A percentile compares a stretch with the other conserved stretches of the same genome.
These are phyloP conservation scores for Cryptococcus neoformans DNA, from an alignment of 1,284 basidiomycete species.

Conservation along the genomic window DNA sequence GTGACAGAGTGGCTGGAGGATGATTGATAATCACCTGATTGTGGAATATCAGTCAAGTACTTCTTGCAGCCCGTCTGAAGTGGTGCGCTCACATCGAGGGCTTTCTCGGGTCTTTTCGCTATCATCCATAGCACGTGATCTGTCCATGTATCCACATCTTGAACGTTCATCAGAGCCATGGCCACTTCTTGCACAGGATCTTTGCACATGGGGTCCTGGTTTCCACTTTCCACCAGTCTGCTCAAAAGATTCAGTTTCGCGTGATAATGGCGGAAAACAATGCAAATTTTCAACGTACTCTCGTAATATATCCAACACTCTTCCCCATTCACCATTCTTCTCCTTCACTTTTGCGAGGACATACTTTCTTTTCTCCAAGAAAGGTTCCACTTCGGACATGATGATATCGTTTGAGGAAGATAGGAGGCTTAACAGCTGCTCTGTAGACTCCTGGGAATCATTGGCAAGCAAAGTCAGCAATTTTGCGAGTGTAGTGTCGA, in stretches of 20 bases:
- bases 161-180: constrained; percentile 59
- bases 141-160: constrained; percentile 62
- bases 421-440: constrained; percentile 63
- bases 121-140: constrained; percentile 80
- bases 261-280: not conserved
- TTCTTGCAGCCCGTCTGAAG: not conserved
- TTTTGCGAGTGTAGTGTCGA: constrained; percentile 78
- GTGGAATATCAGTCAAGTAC: too few relatives aligned
- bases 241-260: not conserved
- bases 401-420: constrained; percentile 60
- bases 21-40: not conserved
- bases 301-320: constrained; percentile 65
- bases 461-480: constrained; percentile 57
- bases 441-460: constrained; percentile 54
- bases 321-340: constrained; percentile 58
- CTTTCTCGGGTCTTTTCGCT: constrained; percentile 63
- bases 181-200: constrained; percentile 71
- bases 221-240: constrained; percentile 69
- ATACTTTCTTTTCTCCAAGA: constrained; percentile 61
- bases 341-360: constrained; percentile 65
- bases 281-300: constrained; percentile 55
- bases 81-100: constrained; percentile 59
- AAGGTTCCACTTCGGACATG: constrained; percentile 62
- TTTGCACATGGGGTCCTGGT: constrained; percentile 61
- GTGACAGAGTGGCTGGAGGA: not conserved